Base-by-base conservation (phyloP, 495 filamentous ascomycete species). In the Extremus antarcticus region DNA sequence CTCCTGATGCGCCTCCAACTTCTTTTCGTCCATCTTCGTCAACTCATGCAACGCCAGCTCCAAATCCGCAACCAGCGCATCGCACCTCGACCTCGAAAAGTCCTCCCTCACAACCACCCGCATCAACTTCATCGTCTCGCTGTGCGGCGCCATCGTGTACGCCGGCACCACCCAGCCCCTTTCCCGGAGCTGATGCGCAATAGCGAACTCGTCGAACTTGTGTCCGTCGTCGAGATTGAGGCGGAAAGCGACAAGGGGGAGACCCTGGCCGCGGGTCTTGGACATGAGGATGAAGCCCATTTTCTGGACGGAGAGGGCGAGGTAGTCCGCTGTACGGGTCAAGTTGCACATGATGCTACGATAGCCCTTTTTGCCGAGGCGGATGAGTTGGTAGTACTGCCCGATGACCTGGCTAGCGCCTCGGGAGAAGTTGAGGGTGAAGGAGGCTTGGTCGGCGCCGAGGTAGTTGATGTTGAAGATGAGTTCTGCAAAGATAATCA, bases 381-480 rank as follows among this genome's bases (percentile, higher is more conserved):
- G 86, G 70, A 95, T 92, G 66, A 95, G 73, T 67, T 94, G 90
- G 73, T 95, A 95, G 73, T 95, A 95, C 69, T 95, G 90, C 25
- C 90, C 90, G 64, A 95, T 94, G 58, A 95, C 82, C 63, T 94
- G 90, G 39, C 83, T 83, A 43, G 90, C 90, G 54, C 90, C 90
- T 69, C 92, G 91, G 67, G 84, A 89, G 75, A 95, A 95, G 75
- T 95, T 95, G 50, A 95, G 78, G n/a, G 90, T 95, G 75, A 94
- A 94, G 50, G 87, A 94, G n/a, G 89, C 82, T 70, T 95, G 90
- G 61, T 95, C 88, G 22, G 90, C 86, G 51, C 90, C 90, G 1
- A 95, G 83, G 68, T 95, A 95, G 73, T 95, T 95, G 77, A 94
- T 91, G 76, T 94, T 94, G 79, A 95, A 95, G 63, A 95, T 87